These are phyloP conservation scores for Debaryomycetaceae sp. DNA, from an alignment of 1,139 yeast genomes.

Conservation along the genomic window DNA sequence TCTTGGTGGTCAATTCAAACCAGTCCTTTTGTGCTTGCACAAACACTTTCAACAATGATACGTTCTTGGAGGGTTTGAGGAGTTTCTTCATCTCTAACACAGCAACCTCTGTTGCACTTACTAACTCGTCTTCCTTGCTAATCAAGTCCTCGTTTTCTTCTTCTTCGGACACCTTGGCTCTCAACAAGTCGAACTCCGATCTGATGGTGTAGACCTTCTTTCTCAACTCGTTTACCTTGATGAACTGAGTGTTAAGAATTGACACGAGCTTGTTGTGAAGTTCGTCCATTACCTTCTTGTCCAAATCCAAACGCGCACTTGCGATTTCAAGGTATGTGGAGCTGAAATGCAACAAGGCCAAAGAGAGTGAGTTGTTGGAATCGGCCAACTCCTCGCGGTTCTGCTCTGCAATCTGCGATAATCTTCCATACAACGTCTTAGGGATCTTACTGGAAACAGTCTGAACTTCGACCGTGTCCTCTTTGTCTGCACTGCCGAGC, in stretches of 20 bases:
- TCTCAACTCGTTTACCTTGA: conserved; percentile 58
- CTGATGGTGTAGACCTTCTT: conserved; percentile 68
- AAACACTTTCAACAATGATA: conserved; percentile 59
- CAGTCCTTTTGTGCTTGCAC: conserved; percentile 66
- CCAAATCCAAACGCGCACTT: conserved; percentile 61
- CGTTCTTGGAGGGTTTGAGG: conserved; percentile 62
- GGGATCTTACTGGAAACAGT: conserved; percentile 35
- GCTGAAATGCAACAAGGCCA: conserved; percentile 53
- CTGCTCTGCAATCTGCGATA: conserved; percentile 32
- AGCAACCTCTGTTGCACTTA: conserved; percentile 70
- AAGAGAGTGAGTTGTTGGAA: conserved; percentile 46
- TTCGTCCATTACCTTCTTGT: conserved; percentile 52
- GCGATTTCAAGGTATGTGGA: conserved; percentile 62
- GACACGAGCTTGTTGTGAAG: conserved; percentile 54
- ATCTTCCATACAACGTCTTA: conserved; percentile 45
- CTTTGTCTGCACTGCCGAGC: conserved; percentile 22
- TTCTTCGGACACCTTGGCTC: conserved; percentile 36
- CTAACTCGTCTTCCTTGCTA: conserved; percentile 71
- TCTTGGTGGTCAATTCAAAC: conserved; percentile 47
- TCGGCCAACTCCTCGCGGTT: conserved; percentile 41
- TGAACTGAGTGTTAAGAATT: conserved; percentile 55
- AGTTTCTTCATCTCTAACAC: conserved; percentile 74
- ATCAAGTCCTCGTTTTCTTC: conserved; percentile 56
- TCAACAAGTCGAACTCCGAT: conserved; percentile 64
- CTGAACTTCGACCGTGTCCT: conserved; percentile 24